phyloP scores from a whole-genome alignment of 2,329 filamentous ascomycete genomes.

The Sordariomycetes sp. region DNA sequence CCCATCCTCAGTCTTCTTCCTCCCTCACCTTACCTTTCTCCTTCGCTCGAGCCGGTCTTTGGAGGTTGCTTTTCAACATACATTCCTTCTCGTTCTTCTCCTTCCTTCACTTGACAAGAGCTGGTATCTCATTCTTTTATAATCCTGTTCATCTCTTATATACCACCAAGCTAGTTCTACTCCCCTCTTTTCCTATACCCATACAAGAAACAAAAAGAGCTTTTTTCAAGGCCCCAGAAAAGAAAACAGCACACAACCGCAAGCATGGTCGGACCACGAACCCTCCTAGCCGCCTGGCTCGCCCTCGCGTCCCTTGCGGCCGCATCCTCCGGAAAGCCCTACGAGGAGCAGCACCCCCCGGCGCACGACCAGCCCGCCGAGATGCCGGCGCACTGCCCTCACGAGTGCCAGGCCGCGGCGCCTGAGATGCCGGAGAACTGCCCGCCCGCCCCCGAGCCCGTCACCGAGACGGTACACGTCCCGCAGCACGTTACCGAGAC shows the following conservation, averaged over 20 bases:
- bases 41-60: background rate
- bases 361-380: background rate
- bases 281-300: background rate
- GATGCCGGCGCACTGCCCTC: background rate
- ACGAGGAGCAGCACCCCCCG: too few species aligned
- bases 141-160: too few species aligned
- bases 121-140: constrained; percentile 2
- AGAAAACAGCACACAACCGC: background rate
- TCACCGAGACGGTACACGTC: background rate
- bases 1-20: background rate
- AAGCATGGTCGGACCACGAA: constrained; percentile 1
- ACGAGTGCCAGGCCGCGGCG: background rate
- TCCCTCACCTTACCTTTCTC: background rate
- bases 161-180: background rate
- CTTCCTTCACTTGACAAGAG: background rate
- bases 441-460: background rate
- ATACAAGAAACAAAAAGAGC: background rate
- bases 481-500: constrained; percentile 1
- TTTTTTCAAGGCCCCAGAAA: too few species aligned
- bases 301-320: background rate
- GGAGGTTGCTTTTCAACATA: background rate
- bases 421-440: too few species aligned
- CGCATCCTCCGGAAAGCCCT: background rate
- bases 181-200: background rate
- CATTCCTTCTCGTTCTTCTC: background rate